Evolutionary conservation across 2,329 filamentous ascomycete genomes (phyloP).

Genomic region (Venturia asperata): DNA sequence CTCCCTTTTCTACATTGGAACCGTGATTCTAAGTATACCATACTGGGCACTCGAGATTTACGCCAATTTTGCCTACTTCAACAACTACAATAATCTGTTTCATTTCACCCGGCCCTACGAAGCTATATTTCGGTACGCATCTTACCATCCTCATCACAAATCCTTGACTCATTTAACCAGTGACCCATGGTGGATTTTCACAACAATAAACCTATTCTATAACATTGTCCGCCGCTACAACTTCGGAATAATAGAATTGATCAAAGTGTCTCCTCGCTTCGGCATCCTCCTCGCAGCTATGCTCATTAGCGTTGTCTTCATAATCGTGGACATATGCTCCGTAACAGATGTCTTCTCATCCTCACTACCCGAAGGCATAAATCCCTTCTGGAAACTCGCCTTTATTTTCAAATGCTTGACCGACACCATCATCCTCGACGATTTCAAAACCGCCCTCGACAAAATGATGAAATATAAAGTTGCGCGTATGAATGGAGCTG

Average conservation of each 20-base stretch:
- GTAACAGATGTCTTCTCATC: slow-evolving; percentile 46
- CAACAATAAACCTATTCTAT: slow-evolving; percentile 52
- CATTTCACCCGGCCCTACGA: slow-evolving; percentile 51
- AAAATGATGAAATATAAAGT: slow-evolving; percentile 41
- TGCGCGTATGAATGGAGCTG: slow-evolving; percentile 25
- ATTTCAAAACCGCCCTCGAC: slow-evolving; percentile 56
- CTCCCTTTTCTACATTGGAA: slow-evolving; percentile 51
- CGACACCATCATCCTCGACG: slow-evolving; percentile 59
- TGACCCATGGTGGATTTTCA: slow-evolving; percentile 64
- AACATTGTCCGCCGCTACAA: slow-evolving; percentile 57
- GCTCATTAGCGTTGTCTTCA: slow-evolving; percentile 53
- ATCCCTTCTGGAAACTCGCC: slow-evolving; percentile 59
- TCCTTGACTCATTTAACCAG: not conserved
- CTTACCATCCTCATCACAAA: not conserved
- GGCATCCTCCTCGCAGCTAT: slow-evolving; percentile 55
- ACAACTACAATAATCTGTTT: slow-evolving; percentile 48
- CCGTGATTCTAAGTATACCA: slow-evolving; percentile 51
- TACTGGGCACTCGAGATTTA: slow-evolving; percentile 61
- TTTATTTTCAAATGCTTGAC: slow-evolving; percentile 62
- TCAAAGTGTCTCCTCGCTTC: slow-evolving; percentile 57
- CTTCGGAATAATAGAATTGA: slow-evolving; percentile 50
- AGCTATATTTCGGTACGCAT: slow-evolving; percentile 43
- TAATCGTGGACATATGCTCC: slow-evolving; percentile 54
- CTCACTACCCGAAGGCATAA: slow-evolving; percentile 46
- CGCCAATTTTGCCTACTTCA: slow-evolving; percentile 59